phyloP scores from a whole-genome alignment of 1,284 basidiomycete genomes.

The Trichosporon asahii region DNA sequence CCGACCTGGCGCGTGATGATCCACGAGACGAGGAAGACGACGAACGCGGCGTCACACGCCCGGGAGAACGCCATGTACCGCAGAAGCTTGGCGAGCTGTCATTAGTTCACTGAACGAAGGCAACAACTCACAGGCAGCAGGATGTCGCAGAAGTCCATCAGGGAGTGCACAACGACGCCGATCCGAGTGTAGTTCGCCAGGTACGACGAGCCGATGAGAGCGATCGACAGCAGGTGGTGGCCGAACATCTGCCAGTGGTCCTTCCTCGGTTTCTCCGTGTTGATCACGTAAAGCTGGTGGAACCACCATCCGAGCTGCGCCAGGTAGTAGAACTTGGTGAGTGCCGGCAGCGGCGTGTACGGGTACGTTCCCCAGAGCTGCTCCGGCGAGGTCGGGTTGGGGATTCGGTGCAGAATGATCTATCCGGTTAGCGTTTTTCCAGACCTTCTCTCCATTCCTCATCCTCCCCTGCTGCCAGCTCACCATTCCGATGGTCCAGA shows the following conservation, averaged over 20 bases:
- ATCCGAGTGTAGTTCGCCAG: conserved; percentile 78
- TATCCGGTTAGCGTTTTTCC: conserved; percentile 42
- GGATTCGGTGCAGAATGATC: conserved; percentile 74
- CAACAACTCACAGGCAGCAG: conserved; percentile 70
- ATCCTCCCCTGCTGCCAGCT: conserved; percentile 51
- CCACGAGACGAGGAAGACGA: conserved; percentile 82
- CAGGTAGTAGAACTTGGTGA: conserved; percentile 88
- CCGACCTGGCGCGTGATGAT: conserved; percentile 77
- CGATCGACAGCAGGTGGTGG: conserved; percentile 87
- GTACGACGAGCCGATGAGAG: conserved; percentile 75
- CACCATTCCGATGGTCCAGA: conserved; percentile 78
- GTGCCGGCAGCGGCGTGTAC: conserved; percentile 67
- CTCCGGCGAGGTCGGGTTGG: conserved; percentile 66
- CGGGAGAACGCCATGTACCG: conserved; percentile 72
- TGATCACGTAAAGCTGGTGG: conserved; percentile 85
- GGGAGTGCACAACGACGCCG: conserved; percentile 78
- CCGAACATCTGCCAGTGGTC: conserved; percentile 95
- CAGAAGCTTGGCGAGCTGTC: conserved; percentile 84
- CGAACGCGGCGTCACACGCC: conserved; percentile 74
- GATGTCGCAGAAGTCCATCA: conserved; percentile 94
- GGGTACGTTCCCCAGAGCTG: conserved; percentile 82
- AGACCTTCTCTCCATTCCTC: not conserved
- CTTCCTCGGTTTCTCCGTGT: conserved; percentile 87
- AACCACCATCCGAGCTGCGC: conserved; percentile 88
- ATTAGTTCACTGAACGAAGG: not conserved